Evolutionary conservation across 305 asterid species (phyloP).

Genomic region (Striga hermonthica): DNA sequence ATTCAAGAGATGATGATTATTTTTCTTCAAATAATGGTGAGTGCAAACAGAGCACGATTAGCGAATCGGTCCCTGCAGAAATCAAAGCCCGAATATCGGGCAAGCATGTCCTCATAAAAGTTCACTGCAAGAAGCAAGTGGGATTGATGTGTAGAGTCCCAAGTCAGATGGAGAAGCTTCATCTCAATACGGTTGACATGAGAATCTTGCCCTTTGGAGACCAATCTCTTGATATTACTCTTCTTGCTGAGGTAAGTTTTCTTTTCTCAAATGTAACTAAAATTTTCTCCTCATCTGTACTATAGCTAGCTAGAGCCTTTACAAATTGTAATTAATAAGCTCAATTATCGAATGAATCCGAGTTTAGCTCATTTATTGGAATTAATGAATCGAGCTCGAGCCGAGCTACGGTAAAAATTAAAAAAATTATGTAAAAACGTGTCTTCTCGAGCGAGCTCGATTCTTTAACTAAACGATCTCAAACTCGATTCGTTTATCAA

Average conservation of each 20-base stretch:
- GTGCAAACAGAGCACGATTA: neutral
- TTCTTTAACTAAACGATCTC: too few relatives aligned
- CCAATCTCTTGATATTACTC: slow-evolving; percentile 40
- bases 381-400: too few relatives aligned
- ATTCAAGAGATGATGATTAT: neutral
- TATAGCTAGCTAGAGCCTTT: too few relatives aligned
- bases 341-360: too few relatives aligned
- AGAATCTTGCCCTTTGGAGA: slow-evolving; percentile 55
- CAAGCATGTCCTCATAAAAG: slow-evolving; percentile 34
- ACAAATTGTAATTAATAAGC: too few relatives aligned
- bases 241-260: slow-evolving; percentile 53
- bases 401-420: too few relatives aligned
- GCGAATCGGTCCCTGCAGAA: slow-evolving; percentile 22
- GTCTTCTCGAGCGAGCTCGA: too few relatives aligned
- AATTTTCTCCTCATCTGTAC: too few relatives aligned
- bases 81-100: slow-evolving; percentile 33
- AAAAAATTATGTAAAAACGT: too few relatives aligned
- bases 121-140: slow-evolving; percentile 35
- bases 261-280: neutral
- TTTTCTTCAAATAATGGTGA: neutral
- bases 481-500: too few relatives aligned
- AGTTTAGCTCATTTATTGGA: neutral
- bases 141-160: slow-evolving; percentile 39
- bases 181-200: slow-evolving; percentile 43
- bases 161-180: slow-evolving; percentile 41